Percentiles rank a stretch among this genome's conserved stretches.
These are phyloP conservation scores for Nadsonia starkeyi-henricii DNA, from an alignment of 1,139 yeast genomes.

Conservation along the genomic window DNA sequence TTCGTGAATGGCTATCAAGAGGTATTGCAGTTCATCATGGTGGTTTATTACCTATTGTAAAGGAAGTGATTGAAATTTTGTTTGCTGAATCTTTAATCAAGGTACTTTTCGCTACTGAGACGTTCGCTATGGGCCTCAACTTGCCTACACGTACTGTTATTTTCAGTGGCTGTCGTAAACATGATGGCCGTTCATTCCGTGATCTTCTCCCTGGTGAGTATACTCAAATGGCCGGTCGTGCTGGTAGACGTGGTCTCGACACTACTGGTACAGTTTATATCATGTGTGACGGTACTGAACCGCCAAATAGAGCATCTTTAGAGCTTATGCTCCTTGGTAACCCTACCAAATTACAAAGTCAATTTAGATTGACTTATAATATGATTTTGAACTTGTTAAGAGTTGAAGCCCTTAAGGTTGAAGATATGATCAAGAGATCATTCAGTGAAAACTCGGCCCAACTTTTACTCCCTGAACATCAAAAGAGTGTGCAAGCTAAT, in stretches of 20 bases:
- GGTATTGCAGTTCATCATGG: constrained; percentile 98
- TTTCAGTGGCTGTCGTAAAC: constrained; percentile 71
- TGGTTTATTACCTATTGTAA: constrained; percentile 87
- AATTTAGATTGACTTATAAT: constrained; percentile 84
- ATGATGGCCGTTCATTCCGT: constrained; percentile 77
- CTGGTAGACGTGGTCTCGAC: constrained; percentile 95
- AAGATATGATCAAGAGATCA: constrained; percentile 93
- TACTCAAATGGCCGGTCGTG: constrained; percentile 98
- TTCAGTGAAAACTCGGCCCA: constrained; percentile 88
- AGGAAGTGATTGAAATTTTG: constrained; percentile 85
- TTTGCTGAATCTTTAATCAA: constrained; percentile 78
- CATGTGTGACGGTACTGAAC: constrained; percentile 66
- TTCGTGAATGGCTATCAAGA: constrained; percentile 69
- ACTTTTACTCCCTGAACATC: constrained; percentile 74
- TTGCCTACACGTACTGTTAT: constrained; percentile 96
- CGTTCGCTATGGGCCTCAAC: constrained; percentile 96
- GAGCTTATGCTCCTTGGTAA: constrained; percentile 74
- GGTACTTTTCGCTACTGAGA: constrained; percentile 91
- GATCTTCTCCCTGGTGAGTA: constrained; percentile 86
- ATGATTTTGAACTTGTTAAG: constrained; percentile 87
- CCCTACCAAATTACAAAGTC: constrained; percentile 81
- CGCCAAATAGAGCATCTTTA: constrained; percentile 36
- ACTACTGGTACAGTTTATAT: constrained; percentile 90
- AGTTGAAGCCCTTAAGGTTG: constrained; percentile 87
- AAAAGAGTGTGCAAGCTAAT: constrained; percentile 43